Evolutionary conservation across 73 alveolate species (phyloP), one percentile per base, ranked within the genome.

Genomic region (Paraurostyla sp.): DNA sequence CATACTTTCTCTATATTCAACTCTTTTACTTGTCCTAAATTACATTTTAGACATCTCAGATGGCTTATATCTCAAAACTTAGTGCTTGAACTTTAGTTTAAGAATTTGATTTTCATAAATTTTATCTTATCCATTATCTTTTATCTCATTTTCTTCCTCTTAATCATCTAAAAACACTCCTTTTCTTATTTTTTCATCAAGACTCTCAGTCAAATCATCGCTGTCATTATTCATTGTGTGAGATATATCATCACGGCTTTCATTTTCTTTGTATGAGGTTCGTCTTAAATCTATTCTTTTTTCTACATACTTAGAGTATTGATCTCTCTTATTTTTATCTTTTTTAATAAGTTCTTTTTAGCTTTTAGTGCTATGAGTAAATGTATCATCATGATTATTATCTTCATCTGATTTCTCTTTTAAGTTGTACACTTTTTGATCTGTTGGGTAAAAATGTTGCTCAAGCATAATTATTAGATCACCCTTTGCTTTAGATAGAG

Each of bases 1-100:
- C 9, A 65, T 6, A 38, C 82, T 65, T 38, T 65, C 82, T 40
- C 82, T 33, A 40, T 16, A 65, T 22, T 65, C 82, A 18, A 65
- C 9, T 65, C 82, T 65, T 58, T 40, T 65, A 33, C 25, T 65
- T 1, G 60, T 35, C 36, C 41, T 65, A 6, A 58, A 32, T 15
- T 2, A 2, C 23, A 20, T 58, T 22, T 11, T 13, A 22, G 7
- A 1, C 4, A 65, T 38, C 38, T 65, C 82, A 7, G 9, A 9
- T 32, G 82, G 60, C 58, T 65, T 65, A 65, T 38, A 65, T 40
- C 41, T 65, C 2, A 65, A 16, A 3, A 13, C 3, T 13, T 65
- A 38, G 23, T 65, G 82, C 41, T 40, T 0, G 32, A 18, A 65
- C 9, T 2, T 6, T 40, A 65, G 23, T 11, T 65, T 65, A 22